Evolutionary conservation across 1,284 basidiomycete genomes (phyloP).

Genomic region (Volvariella volvacea): DNA sequence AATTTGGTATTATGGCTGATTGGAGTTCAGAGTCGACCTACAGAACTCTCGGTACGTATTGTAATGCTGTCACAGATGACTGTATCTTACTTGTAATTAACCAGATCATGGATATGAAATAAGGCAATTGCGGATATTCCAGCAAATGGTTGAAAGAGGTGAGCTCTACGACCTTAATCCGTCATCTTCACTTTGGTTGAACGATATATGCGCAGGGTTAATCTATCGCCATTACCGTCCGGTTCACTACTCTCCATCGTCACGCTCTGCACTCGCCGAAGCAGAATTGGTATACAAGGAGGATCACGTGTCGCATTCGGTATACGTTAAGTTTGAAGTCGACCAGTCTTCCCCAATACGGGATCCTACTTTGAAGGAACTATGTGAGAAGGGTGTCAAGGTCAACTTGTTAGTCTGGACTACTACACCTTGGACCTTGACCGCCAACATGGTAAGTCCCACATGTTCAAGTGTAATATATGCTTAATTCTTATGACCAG

Average conservation of each 20-base stretch:
- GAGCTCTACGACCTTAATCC: conserved; percentile 11
- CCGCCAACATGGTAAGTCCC: conserved; percentile 82
- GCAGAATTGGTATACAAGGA: conserved; percentile 92
- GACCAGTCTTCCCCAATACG: conserved; percentile 19
- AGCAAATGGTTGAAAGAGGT: conserved; percentile 85
- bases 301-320: conserved; percentile 82
- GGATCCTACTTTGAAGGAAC: conserved; percentile 14
- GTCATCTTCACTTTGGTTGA: not conserved
- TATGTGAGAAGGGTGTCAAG: conserved; percentile 15
- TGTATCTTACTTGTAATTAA: not conserved
- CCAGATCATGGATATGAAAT: conserved; percentile 85
- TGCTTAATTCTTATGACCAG: conserved; percentile 30
- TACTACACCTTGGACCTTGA: conserved; percentile 96
- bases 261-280: conserved; percentile 91
- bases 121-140: conserved; percentile 83
- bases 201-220: conserved; percentile 43
- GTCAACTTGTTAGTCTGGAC: conserved; percentile 89
- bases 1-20: conserved; percentile 90
- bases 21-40: conserved; percentile 79
- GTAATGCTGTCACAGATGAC: not conserved
- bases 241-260: conserved; percentile 94
- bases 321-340: conserved; percentile 79
- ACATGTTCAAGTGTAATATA: not conserved
- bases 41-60: conserved; percentile 69
- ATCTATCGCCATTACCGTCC: conserved; percentile 88